phyloP scores from a whole-genome alignment of 495 filamentous ascomycete genomes.

The Neurospora tetrasperma region DNA sequence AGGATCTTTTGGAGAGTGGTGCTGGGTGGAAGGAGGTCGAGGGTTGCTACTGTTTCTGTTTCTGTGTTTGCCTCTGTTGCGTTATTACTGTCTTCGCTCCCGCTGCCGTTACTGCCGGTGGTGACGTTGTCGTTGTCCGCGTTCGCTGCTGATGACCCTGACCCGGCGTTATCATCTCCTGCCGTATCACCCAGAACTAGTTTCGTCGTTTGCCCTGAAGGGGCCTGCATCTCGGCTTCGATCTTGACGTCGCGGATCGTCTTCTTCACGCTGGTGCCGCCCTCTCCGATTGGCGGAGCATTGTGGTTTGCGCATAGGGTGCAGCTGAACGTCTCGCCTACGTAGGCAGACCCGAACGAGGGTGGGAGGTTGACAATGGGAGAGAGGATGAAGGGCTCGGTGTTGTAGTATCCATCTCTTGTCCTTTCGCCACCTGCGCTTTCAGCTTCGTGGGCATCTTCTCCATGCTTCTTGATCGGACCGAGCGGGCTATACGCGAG shows the following conservation, averaged over 20 bases:
- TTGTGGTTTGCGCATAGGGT: conserved; percentile 94
- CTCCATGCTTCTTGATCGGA: neutral
- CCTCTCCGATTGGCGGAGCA: conserved; percentile 26
- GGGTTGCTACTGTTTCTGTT: conserved; percentile 30
- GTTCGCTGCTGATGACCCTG: neutral
- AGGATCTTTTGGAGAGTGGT: conserved; percentile 71
- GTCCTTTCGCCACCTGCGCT: neutral
- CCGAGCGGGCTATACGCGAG: conserved; percentile 30
- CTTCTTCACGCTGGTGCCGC: conserved; percentile 25
- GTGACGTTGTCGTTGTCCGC: neutral
- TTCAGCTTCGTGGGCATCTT: neutral
- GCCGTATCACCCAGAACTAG: conserved; percentile 8
- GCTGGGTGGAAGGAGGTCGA: conserved; percentile 51
- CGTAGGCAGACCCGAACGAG: conserved; percentile 86
- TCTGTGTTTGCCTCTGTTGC: neutral
- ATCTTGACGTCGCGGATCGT: conserved; percentile 67
- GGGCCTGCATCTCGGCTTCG: conserved; percentile 90
- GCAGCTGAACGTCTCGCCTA: conserved; percentile 90
- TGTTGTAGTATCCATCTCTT: conserved; percentile 22
- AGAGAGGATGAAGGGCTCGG: conserved; percentile 37
- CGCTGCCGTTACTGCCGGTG: neutral
- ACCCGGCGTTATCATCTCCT: conserved; percentile 10
- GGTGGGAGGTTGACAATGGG: conserved; percentile 78
- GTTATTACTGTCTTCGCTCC: conserved; percentile 3
- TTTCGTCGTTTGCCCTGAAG: conserved; percentile 30